Base-by-base conservation (phyloP, 352 stramenopile genomes). In the Phytophthora fragariaefolia region DNA sequence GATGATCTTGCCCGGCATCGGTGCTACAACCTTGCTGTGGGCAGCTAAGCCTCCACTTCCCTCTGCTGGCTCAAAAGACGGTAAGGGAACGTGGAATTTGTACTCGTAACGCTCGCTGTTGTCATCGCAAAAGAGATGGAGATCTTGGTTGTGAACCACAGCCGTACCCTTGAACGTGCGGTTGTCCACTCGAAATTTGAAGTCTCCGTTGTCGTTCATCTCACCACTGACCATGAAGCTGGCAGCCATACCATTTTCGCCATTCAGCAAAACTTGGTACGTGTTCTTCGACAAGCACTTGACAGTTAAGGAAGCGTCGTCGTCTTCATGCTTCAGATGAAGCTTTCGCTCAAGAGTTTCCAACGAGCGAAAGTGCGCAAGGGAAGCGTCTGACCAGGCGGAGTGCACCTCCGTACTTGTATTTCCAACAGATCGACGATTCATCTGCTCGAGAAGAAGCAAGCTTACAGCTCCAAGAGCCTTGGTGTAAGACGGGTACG, bases 1-100 rank as follows among this genome's bases (percentile, higher is more conserved):
- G 46, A 97, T 90, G 59, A 99, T 92, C 70, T 97, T 98, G 46
- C 95, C 96, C 26, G 97, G 96, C 96, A 99, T 99, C 15, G 97
- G 97, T 63, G 94, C 89, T 58, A 90, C 53, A 49, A 96, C 82
- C 69, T 84, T 90, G 51, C 74, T 82, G 58, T 87, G 71, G 20
- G 58, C 71, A 12, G 57, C 22, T 50, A 24, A 52, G 40, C 24
- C 57, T 9, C 46, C 30, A 28, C 58, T 77, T 3, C 65, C 73
- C 32, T 81, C 71, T 34, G 38, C 54, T 12, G 64, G 45, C 13
- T 77, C 75, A 13, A 90, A 73, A 13, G 78, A 87, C n/a, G 80
- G 74, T 51, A 93, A 64, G 9, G 79, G 76, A 24, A 97, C 66
- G 51, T 87, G 63, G 68, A 94, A 96, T 71, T 89, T 93, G 77